These are phyloP conservation scores for Citrus hindsii DNA, from an alignment of 345 rosid genomes.

Conservation along the genomic window DNA sequence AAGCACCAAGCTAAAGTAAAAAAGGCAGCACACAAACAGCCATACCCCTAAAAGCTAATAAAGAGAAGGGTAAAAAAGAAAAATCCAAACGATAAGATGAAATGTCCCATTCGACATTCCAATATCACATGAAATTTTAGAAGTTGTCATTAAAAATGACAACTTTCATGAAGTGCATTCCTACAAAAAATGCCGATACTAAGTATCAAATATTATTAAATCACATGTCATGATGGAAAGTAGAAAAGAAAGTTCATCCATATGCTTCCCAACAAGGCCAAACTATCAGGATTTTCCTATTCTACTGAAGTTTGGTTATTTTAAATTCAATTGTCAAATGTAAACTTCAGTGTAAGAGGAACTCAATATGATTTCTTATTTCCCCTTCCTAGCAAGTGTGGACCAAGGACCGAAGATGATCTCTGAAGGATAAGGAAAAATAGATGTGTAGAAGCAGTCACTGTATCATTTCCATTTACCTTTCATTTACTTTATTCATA, in stretches of 20 bases:
- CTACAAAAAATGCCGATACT: background rate
- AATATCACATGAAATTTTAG: background rate
- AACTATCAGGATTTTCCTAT: too few species aligned
- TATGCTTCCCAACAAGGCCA: too few species aligned
- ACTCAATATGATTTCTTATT: background rate
- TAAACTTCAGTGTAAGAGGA: too few species aligned
- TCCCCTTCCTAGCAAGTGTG: background rate
- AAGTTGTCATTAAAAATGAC: background rate
- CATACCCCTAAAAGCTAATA: background rate
- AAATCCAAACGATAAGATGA: background rate
- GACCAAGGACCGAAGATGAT: background rate
- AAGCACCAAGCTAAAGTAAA: background rate
- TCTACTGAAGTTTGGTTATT: too few species aligned
- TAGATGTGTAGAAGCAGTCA: background rate
- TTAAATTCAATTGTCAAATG: too few species aligned
- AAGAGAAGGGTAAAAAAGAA: background rate
- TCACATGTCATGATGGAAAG: too few species aligned
- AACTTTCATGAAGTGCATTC: background rate
- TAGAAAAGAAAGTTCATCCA: too few species aligned
- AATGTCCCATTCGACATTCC: background rate
- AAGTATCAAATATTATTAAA: too few species aligned
- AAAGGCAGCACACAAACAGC: background rate
- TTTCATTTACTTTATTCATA: background rate
- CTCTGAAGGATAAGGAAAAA: background rate
- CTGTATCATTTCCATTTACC: background rate